Conservation (phyloP, 1,284 basidiomycete species). For the Inonotus obliquus region DNA sequence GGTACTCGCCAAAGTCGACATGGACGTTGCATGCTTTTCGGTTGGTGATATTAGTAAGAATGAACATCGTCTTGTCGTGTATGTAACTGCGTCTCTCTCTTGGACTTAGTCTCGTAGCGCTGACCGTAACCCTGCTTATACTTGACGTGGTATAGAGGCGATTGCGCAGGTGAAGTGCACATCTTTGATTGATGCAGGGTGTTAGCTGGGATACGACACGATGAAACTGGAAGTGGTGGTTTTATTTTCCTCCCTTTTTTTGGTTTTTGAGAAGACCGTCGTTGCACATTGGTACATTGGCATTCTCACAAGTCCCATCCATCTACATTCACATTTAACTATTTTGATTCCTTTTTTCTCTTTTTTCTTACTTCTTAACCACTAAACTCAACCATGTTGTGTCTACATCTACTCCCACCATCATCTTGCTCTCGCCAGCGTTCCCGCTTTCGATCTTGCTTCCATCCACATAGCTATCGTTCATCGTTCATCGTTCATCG, state of each 20-base stretch:
- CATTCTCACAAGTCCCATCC: not conserved
- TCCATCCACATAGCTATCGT: too few species aligned
- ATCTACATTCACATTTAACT: not conserved
- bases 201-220: not conserved
- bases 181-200: slow-evolving; percentile 7
- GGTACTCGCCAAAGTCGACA: slow-evolving; percentile 45
- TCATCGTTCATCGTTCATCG: too few species aligned
- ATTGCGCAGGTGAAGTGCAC: slow-evolving; percentile 16
- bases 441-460: too few species aligned
- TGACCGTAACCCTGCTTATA: not conserved
- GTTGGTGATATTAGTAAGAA: slow-evolving; percentile 48
- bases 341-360: too few species aligned
- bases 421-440: too few species aligned
- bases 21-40: slow-evolving; percentile 55
- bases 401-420: too few species aligned
- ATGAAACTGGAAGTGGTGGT: too few species aligned
- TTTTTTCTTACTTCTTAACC: too few species aligned
- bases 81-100: slow-evolving; percentile 31
- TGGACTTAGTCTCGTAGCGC: not conserved
- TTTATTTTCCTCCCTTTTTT: too few species aligned
- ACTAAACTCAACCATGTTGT: too few species aligned
- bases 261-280: too few species aligned
- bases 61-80: slow-evolving; percentile 60
- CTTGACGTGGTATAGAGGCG: slow-evolving; percentile 1
- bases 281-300: too few species aligned